Evolutionary conservation across 202 grass and related monocot genomes (phyloP).

Genomic region (Panicum virgatum): DNA sequence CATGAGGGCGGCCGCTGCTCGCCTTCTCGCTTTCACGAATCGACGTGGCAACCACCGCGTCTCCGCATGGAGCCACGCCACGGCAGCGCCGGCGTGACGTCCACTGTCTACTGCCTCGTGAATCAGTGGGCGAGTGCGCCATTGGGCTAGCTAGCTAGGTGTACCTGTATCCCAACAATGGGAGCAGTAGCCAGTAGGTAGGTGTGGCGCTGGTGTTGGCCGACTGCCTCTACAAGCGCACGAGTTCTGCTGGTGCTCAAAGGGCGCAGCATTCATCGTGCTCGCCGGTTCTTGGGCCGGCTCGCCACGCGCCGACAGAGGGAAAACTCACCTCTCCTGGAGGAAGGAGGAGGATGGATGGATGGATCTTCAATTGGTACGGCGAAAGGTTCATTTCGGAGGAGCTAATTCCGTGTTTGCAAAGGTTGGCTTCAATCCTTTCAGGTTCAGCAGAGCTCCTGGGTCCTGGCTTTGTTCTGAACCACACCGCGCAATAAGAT

Average conservation of each 20-base stretch:
- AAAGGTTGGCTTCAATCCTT: too few species aligned
- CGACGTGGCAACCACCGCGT: conserved; percentile 22
- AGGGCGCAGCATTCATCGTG: neutral
- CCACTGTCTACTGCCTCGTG: neutral
- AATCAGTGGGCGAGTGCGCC: neutral
- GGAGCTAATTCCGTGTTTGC: neutral
- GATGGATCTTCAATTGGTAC: neutral
- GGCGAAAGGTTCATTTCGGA: neutral
- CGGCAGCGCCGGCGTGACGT: neutral
- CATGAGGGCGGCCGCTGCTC: fast-evolving
- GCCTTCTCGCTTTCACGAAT: neutral
- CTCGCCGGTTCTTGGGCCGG: too few species aligned
- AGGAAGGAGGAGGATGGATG: too few species aligned
- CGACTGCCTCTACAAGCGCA: neutral
- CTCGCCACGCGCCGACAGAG: neutral
- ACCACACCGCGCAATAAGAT: too few species aligned
- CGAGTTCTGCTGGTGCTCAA: neutral
- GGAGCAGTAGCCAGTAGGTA: neutral
- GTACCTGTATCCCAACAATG: neutral
- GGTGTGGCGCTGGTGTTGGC: neutral
- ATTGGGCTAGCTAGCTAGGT: neutral
- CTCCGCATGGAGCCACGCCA: neutral
- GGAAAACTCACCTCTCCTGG: neutral
- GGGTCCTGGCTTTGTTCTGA: neutral
- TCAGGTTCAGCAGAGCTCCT: too few species aligned